Evolutionary conservation across 768 basidiomycete genomes (phyloP), one percentile per base, ranked within the genome.

Genomic region (Coprinopsis cinerea): DNA sequence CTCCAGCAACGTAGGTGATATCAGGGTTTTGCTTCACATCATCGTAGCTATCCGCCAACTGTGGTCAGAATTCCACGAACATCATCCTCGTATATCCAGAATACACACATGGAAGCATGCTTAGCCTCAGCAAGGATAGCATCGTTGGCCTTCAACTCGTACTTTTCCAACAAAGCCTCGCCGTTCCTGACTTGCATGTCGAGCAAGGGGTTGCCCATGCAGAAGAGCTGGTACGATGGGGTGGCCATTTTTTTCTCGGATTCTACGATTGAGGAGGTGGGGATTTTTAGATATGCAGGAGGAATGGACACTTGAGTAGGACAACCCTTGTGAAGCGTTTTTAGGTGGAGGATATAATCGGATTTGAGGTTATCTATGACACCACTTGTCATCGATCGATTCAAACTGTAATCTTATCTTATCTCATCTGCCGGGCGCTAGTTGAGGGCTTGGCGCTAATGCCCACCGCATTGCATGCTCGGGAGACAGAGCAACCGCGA

Each of bases 131-230:
- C 95, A 49, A 99, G 79, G 67, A 97, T 93, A 40, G 96, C 95
- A 66, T 99, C 90, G 73, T 99, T 94, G 47, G 92, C 76, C 63
- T 91, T 90, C 60, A 99, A 79, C 52, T 69, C 79, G 63, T 98
- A 99, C 68, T 96, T 97, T 61, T 85, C 72, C 49, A 98, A 74
- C 35, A 97, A 77, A 26, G 75, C 75, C 63, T 94, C 91, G 44
- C 89, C 92, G 54, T 90, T 77, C 54, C 72, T 81, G 61, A 95
- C 92, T 70, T 95, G 93, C 73, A 99, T 87, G 67, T 99, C 94
- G 44, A 98, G 85, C 63, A 98, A 77, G 59, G 95, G 95, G 70
- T 97, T 97, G 36, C 95, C 95, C 71, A 98, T 72, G 72, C 84
- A 90, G 71, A 97, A 92, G 40, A 97, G 70, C 37, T 75, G 64